Percentiles rank a stretch among this genome's conserved stretches.
phyloP scores from a whole-genome alignment of 1,139 yeast genomes.

The Geotrichum carabidarum region DNA sequence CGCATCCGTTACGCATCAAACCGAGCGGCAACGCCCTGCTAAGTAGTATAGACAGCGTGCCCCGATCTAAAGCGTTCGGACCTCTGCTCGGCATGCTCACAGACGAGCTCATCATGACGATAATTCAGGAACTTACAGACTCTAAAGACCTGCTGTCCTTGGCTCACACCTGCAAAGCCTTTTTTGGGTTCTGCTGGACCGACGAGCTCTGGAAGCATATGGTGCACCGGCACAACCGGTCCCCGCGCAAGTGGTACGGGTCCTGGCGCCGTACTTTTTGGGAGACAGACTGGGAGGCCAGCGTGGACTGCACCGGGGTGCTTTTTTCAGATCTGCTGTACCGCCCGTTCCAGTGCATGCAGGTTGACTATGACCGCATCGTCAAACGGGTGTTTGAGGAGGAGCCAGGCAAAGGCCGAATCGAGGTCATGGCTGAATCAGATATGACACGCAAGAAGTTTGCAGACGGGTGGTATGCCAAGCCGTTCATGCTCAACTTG shows the following conservation, averaged over 20 bases:
- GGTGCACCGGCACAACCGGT: slow-evolving; percentile 34
- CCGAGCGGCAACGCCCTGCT: slow-evolving; percentile 61
- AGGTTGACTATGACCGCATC: slow-evolving; percentile 49
- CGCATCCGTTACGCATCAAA: slow-evolving; percentile 68
- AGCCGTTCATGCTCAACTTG: slow-evolving; percentile 62
- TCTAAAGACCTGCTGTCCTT: slow-evolving; percentile 46
- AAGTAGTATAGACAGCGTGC: slow-evolving; percentile 31
- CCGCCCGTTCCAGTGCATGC: slow-evolving; percentile 75
- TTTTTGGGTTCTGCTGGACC: slow-evolving; percentile 59
- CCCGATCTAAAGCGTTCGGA: slow-evolving; percentile 49
- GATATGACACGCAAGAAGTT: slow-evolving; percentile 46
- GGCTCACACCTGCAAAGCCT: slow-evolving; percentile 56
- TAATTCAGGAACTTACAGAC: slow-evolving; percentile 42
- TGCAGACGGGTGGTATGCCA: slow-evolving; percentile 43
- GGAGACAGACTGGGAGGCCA: slow-evolving; percentile 36
- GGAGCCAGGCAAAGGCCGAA: slow-evolving; percentile 19
- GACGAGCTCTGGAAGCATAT: slow-evolving; percentile 75
- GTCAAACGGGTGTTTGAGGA: slow-evolving; percentile 25
- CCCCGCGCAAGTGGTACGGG: slow-evolving; percentile 54
- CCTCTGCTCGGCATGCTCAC: slow-evolving; percentile 44
- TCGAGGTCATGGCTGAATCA: slow-evolving; percentile 25
- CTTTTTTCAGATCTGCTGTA: slow-evolving; percentile 61
- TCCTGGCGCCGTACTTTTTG: slow-evolving; percentile 69
- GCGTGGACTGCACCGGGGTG: slow-evolving; percentile 33
- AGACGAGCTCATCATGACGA: slow-evolving; percentile 45